Percentiles rank a stretch among this genome's conserved stretches.
Evolutionary conservation across 1,284 basidiomycete species (phyloP).

Genomic region (Cutaneotrichosporon dermatis): DNA sequence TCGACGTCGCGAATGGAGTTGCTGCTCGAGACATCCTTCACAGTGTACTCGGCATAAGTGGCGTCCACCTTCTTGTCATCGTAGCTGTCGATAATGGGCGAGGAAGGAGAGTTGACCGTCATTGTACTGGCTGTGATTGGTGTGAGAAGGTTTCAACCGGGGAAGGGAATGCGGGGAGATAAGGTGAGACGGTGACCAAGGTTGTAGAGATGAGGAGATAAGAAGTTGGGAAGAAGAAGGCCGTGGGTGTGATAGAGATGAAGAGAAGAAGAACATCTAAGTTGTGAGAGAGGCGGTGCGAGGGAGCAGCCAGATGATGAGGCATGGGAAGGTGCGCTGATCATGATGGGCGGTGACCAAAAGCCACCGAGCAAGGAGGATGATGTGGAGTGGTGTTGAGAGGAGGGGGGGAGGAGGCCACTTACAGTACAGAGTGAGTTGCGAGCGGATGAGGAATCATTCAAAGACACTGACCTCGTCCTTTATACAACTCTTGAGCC

Average conservation of each 20-base stretch:
- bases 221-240: too few species aligned
- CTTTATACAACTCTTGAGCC: neutral
- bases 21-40: slow-evolving; percentile 3
- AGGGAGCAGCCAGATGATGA: too few species aligned
- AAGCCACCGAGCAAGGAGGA: too few species aligned
- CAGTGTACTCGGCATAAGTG: neutral
- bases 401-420: neutral
- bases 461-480: neutral
- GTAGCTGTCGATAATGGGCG: neutral
- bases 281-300: too few species aligned
- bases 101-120: neutral
- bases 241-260: too few species aligned
- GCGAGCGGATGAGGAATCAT: neutral
- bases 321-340: too few species aligned
- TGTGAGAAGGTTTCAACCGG: neutral
- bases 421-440: neutral
- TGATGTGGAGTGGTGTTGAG: too few species aligned
- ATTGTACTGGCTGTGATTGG: neutral
- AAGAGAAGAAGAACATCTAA: too few species aligned
- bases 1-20: slow-evolving; percentile 1
- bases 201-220: too few species aligned
- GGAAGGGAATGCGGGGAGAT: neutral
- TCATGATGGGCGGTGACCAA: too few species aligned
- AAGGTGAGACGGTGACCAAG: neutral
- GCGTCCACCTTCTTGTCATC: slow-evolving; percentile 5